phyloP scores from a whole-genome alignment of 2,329 filamentous ascomycete species.

The Beauveria asiatica region DNA sequence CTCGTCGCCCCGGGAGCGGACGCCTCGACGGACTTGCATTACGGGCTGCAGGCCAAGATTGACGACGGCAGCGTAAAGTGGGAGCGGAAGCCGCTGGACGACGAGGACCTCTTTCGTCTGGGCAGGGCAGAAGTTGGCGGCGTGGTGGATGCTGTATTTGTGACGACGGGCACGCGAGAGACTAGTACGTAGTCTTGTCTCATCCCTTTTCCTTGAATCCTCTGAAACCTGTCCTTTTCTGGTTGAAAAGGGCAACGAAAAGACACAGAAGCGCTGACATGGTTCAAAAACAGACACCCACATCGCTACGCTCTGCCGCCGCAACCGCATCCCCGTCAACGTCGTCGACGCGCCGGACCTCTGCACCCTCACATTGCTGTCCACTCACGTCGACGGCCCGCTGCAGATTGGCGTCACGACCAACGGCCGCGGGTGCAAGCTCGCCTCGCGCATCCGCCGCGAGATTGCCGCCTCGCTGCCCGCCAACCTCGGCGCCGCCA shows the following conservation, averaged over 20 bases:
- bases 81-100: conserved; percentile 57
- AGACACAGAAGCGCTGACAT: too few relatives aligned
- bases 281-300: conserved; percentile 29
- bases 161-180: conserved; percentile 53
- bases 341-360: conserved; percentile 79
- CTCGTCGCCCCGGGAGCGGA: conserved; percentile 59
- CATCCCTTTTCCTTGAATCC: too few relatives aligned
- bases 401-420: conserved; percentile 94
- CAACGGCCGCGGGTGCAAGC: conserved; percentile 87
- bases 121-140: conserved; percentile 70
- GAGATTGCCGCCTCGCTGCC: conserved; percentile 81
- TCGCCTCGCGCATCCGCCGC: conserved; percentile 78
- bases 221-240: too few relatives aligned
- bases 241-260: too few relatives aligned
- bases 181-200: conserved; percentile 24
- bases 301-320: conserved; percentile 67
- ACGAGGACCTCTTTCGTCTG: conserved; percentile 62
- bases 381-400: conserved; percentile 81
- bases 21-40: conserved; percentile 43
- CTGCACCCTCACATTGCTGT: conserved; percentile 83
- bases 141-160: conserved; percentile 87
- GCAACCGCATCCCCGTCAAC: conserved; percentile 83
- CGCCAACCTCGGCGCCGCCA: conserved; percentile 63
- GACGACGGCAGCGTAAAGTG: conserved; percentile 59
- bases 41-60: conserved; percentile 52